These are phyloP conservation scores for Boletales sp. DNA, from an alignment of 768 basidiomycete genomes.

Conservation along the genomic window DNA sequence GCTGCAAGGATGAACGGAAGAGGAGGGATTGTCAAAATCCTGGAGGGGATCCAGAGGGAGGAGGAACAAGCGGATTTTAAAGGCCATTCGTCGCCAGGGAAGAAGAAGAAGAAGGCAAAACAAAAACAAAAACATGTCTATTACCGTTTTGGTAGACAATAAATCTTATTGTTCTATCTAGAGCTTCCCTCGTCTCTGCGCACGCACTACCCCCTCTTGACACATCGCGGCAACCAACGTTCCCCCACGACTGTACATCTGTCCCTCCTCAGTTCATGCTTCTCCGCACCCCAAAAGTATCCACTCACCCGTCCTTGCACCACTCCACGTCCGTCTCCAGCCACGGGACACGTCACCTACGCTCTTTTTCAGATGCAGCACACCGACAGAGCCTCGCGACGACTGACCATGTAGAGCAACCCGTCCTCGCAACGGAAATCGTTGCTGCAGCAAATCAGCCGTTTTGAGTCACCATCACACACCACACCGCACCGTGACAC, in stretches of 20 bases:
- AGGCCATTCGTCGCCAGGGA: slow-evolving; percentile 27
- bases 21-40: slow-evolving; percentile 37
- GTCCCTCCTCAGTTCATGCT: slow-evolving; percentile 6
- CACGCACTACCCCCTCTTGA: slow-evolving; percentile 78
- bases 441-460: slow-evolving; percentile 41
- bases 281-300: not conserved
- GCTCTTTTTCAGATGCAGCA: not conserved
- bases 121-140: slow-evolving; percentile 27
- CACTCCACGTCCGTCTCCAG: slow-evolving; percentile 63
- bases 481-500: not conserved
- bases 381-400: not conserved
- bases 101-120: slow-evolving; percentile 32
- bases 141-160: slow-evolving; percentile 1
- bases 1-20: slow-evolving; percentile 17
- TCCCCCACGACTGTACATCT: slow-evolving; percentile 71
- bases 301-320: slow-evolving; percentile 66
- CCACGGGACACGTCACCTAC: slow-evolving; percentile 62
- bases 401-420: slow-evolving; percentile 69
- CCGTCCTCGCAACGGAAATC: slow-evolving; percentile 77
- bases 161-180: slow-evolving; percentile 14
- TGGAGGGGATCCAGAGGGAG: slow-evolving; percentile 12
- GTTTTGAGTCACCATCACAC: not conserved
- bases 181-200: slow-evolving; percentile 28
- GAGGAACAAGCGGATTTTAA: slow-evolving; percentile 19
- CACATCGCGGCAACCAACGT: slow-evolving; percentile 69